Conservation (phyloP, 2,329 filamentous ascomycete species). For the Fusarium dimerum region DNA sequence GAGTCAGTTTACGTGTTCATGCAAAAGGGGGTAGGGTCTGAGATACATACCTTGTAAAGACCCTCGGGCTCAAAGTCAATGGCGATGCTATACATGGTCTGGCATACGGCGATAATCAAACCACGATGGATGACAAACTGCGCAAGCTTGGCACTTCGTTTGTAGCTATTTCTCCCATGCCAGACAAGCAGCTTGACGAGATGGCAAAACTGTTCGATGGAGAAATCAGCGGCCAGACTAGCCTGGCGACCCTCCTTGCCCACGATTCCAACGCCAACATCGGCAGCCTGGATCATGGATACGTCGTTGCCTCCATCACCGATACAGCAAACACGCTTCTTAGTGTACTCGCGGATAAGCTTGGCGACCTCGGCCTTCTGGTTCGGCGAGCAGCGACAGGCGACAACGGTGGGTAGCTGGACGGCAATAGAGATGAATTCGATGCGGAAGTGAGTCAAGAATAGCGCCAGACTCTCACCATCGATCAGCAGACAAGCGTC, state of each 20-base stretch:
- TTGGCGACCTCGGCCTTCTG: constrained; percentile 94
- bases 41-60: constrained; percentile 68
- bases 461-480: constrained; percentile 82
- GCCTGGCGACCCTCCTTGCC: constrained; percentile 97
- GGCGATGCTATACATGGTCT: constrained; percentile 96
- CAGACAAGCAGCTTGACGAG: constrained; percentile 96
- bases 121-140: constrained; percentile 99
- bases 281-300: constrained; percentile 97
- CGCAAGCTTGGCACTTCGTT: constrained; percentile 89
- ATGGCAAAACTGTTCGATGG: constrained; percentile 92
- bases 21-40: neutral
- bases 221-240: constrained; percentile 93
- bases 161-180: constrained; percentile 98
- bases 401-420: constrained; percentile 85
- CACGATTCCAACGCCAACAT: constrained; percentile 96
- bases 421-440: constrained; percentile 91
- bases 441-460: constrained; percentile 78
- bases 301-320: constrained; percentile 98
- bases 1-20: constrained; percentile 19
- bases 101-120: constrained; percentile 90
- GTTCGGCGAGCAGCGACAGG: constrained; percentile 93
- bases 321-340: constrained; percentile 95
- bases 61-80: constrained; percentile 91
- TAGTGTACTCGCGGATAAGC: constrained; percentile 87
- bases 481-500: constrained; percentile 90